phyloP scores from a whole-genome alignment of 140 eudicot species.

The Erigeron philadelphicus region DNA sequence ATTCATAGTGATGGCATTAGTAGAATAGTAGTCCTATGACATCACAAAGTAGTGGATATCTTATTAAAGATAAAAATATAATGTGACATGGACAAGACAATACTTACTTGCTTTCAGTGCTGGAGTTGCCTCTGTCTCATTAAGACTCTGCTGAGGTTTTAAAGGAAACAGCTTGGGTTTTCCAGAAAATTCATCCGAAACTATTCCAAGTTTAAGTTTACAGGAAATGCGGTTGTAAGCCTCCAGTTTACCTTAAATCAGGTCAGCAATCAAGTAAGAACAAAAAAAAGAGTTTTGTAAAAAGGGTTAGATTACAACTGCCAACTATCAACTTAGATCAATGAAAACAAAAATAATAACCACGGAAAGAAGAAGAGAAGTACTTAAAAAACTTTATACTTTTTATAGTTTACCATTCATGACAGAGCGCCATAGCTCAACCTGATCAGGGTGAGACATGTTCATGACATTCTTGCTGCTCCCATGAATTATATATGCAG shows the following conservation, averaged over 20 bases:
- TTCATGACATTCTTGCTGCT: conserved; percentile 95
- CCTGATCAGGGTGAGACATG: conserved; percentile 92
- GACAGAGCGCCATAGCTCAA: conserved; percentile 84
- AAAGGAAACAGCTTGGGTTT: conserved; percentile 37
- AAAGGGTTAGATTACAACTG: neutral
- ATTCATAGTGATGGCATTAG: neutral
- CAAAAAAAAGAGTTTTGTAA: neutral
- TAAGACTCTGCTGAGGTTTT: conserved; percentile 37
- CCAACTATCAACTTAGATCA: conserved; percentile 8
- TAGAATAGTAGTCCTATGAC: conserved; percentile 8
- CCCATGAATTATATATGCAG: conserved; percentile 79
- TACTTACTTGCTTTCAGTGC: conserved; percentile 53
- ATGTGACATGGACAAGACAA: conserved; percentile 5
- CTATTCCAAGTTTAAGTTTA: conserved; percentile 70
- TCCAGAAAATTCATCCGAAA: conserved; percentile 59
- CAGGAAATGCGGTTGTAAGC: conserved; percentile 62
- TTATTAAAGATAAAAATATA: neutral
- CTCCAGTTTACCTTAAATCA: conserved; percentile 66
- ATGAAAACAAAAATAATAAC: neutral
- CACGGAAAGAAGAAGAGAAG: neutral
- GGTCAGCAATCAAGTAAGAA: conserved; percentile 9
- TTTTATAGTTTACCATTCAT: conserved; percentile 52
- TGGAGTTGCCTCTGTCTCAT: conserved; percentile 46
- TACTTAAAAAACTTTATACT: neutral
- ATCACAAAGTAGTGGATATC: neutral